These are phyloP conservation scores for Pachyrhizus erosus DNA, from an alignment of 306 rosid genomes.

Conservation along the genomic window DNA sequence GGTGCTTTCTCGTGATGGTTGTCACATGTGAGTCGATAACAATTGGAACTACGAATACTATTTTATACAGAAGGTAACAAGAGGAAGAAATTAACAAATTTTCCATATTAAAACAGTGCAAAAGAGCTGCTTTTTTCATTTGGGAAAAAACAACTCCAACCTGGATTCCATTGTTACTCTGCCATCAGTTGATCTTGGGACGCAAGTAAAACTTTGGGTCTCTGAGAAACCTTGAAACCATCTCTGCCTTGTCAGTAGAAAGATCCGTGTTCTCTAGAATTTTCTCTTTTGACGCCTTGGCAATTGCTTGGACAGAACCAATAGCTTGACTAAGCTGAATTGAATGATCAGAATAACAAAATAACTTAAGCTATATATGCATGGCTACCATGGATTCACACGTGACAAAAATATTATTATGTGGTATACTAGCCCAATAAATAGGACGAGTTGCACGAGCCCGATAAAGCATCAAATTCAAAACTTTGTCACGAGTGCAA, in stretches of 20 bases:
- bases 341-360: conserved; percentile 45
- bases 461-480: conserved; percentile 23
- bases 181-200: conserved; percentile 67
- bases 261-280: conserved; percentile 89
- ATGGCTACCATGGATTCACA: conserved; percentile 19
- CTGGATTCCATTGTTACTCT: conserved; percentile 29
- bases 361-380: conserved; percentile 28
- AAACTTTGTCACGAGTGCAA: conserved; percentile 19
- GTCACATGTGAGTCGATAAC: not conserved
- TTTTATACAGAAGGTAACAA: not conserved
- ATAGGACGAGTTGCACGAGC: conserved; percentile 11
- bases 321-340: conserved; percentile 85
- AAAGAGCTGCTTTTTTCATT: not conserved
- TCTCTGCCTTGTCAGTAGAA: conserved; percentile 80
- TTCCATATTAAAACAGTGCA: conserved; percentile 1
- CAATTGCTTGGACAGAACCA: conserved; percentile 88
- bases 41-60: conserved; percentile 10
- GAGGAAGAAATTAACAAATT: conserved; percentile 5
- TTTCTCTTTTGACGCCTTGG: conserved; percentile 75
- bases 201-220: conserved; percentile 74
- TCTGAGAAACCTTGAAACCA: conserved; percentile 70
- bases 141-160: not conserved
- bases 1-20: not conserved
- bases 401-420: not conserved
- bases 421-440: not conserved